Evolutionary conservation across 768 basidiomycete species (phyloP).

Genomic region (Amanita phalloides): DNA sequence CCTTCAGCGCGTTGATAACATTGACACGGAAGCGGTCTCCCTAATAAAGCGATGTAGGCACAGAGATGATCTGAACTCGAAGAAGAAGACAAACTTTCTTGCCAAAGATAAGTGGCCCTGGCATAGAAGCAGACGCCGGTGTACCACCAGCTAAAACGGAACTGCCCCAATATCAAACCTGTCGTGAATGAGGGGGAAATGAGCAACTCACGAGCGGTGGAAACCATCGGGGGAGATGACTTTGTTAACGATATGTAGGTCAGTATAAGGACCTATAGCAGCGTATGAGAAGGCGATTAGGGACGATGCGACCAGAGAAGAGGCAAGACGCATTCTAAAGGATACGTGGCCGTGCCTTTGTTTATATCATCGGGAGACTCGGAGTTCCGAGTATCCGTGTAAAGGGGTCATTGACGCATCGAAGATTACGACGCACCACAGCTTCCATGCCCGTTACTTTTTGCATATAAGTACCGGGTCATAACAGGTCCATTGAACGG

Average conservation of each 20-base stretch:
- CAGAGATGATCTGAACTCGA: background rate
- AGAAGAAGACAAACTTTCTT: conserved; percentile 8
- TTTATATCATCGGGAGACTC: too few species aligned
- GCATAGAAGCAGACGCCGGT: conserved; percentile 3
- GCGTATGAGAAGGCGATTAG: background rate
- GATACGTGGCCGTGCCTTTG: too few species aligned
- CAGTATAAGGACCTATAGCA: conserved; percentile 12
- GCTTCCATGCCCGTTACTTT: too few species aligned
- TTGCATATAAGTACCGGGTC: too few species aligned
- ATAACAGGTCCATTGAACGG: too few species aligned
- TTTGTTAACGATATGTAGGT: conserved; percentile 26
- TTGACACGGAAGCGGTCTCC: conserved; percentile 28
- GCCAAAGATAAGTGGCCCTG: conserved; percentile 32
- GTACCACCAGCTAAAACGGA: conserved; percentile 12
- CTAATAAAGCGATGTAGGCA: background rate
- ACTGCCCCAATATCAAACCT: conserved; percentile 1
- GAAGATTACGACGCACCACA: too few species aligned
- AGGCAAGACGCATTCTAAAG: background rate
- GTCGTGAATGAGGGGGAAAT: background rate
- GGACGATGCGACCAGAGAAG: background rate
- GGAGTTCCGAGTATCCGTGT: too few species aligned
- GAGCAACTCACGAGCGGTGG: conserved; percentile 20
- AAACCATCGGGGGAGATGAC: conserved; percentile 36
- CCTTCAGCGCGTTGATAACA: conserved; percentile 26
- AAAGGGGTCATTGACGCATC: too few species aligned